These are phyloP conservation scores for Ophiocordyceps camponoti-saundersi DNA, from an alignment of 2,329 filamentous ascomycete genomes.

Conservation along the genomic window DNA sequence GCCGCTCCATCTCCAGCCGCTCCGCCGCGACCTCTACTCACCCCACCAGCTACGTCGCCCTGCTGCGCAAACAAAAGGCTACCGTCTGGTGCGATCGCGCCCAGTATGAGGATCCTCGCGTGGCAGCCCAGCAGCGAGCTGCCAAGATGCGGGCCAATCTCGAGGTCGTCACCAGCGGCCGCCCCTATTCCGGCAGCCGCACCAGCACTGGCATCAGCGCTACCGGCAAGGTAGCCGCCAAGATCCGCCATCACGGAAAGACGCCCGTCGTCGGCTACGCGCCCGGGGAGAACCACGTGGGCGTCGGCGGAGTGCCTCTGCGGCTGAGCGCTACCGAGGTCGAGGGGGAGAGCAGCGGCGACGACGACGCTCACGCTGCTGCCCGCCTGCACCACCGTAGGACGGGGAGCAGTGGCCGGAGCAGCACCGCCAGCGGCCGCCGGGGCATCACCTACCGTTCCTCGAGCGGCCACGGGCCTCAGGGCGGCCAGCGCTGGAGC, in stretches of 20 bases:
- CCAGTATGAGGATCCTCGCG: conserved; percentile 76
- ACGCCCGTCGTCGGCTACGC: conserved; percentile 64
- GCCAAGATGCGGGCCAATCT: conserved; percentile 75
- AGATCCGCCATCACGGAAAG: conserved; percentile 79
- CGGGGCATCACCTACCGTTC: conserved; percentile 31
- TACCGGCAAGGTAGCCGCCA: conserved; percentile 54
- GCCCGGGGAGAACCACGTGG: conserved; percentile 57
- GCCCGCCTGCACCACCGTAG: conserved; percentile 46
- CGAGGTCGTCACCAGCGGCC: conserved; percentile 54
- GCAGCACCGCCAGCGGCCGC: conserved; percentile 41
- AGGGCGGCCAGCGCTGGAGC: conserved; percentile 28
- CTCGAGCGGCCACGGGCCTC: conserved; percentile 26
- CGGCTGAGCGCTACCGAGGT: conserved; percentile 91
- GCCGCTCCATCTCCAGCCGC: conserved; percentile 66
- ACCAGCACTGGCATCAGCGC: conserved; percentile 46
- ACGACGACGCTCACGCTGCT: conserved; percentile 38
- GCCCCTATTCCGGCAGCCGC: conserved; percentile 27
- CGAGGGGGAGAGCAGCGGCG: conserved; percentile 70
- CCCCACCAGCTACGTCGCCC: conserved; percentile 72
- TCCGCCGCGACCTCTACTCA: conserved; percentile 40
- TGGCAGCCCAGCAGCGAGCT: conserved; percentile 66
- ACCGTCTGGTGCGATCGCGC: conserved; percentile 96
- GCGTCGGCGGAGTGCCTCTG: conserved; percentile 68
- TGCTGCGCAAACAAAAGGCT: conserved; percentile 93
- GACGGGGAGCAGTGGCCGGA: conserved; percentile 60